Evolutionary conservation across 129 eudicot species (phyloP).

Genomic region (Saussurea involucrata): DNA sequence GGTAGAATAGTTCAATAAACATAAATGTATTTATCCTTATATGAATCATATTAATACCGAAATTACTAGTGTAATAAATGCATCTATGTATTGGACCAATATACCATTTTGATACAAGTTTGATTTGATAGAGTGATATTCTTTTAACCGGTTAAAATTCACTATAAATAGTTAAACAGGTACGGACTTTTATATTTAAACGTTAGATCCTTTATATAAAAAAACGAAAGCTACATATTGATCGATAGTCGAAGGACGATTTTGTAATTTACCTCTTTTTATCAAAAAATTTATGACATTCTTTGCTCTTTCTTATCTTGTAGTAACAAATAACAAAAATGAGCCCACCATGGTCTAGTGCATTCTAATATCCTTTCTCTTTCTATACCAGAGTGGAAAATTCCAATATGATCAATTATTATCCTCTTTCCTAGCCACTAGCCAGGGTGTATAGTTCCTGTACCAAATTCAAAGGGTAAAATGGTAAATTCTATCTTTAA

Average conservation of each 20-base stretch:
- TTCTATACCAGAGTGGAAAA: conserved; percentile 22
- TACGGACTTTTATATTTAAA: neutral
- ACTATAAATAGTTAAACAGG: neutral
- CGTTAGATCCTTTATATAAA: neutral
- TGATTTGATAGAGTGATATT: neutral
- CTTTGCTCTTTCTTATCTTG: conserved; percentile 1
- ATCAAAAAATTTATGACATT: neutral
- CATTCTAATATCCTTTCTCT: conserved; percentile 18
- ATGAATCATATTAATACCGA: neutral
- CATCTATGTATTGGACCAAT: neutral
- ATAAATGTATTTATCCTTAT: neutral
- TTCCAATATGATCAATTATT: conserved; percentile 15
- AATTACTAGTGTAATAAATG: neutral
- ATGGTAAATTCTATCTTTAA: neutral
- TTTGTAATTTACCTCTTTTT: conserved; percentile 1
- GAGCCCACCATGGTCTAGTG: conserved; percentile 13
- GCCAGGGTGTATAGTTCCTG: neutral
- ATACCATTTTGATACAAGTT: neutral
- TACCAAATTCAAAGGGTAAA: neutral
- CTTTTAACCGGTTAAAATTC: neutral
- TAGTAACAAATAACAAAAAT: neutral
- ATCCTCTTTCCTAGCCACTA: conserved; percentile 1
- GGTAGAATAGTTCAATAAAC: neutral
- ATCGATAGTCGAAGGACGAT: conserved; percentile 6
- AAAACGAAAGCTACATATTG: neutral